Evolutionary conservation across 495 filamentous ascomycete species (phyloP).

Genomic region (Polyplosphaeria fusca): DNA sequence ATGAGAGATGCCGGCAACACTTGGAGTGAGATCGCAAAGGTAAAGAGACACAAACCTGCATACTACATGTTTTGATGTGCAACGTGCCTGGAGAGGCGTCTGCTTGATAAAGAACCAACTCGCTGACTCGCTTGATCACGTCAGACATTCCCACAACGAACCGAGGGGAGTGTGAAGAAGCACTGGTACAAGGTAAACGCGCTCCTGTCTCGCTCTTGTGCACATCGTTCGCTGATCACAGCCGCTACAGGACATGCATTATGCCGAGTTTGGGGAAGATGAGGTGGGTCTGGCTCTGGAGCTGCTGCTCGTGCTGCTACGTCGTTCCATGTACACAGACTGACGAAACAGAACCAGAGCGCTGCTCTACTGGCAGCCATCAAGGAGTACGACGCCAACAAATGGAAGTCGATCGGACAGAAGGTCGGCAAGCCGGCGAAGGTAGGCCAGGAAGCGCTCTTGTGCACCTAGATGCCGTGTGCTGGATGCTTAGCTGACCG

Average conservation of each 20-base stretch:
- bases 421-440: slow-evolving; percentile 98
- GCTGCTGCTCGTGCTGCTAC: slow-evolving; percentile 27
- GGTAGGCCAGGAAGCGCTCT: slow-evolving; percentile 47
- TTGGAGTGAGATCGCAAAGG: slow-evolving; percentile 98
- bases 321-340: slow-evolving; percentile 20
- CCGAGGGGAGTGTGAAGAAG: slow-evolving; percentile 98
- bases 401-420: slow-evolving; percentile 94
- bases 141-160: slow-evolving; percentile 86
- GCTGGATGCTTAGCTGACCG: slow-evolving; percentile 30
- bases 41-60: slow-evolving; percentile 39
- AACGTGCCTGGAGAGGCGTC: slow-evolving; percentile 4
- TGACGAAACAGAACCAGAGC: slow-evolving; percentile 56
- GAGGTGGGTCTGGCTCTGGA: slow-evolving; percentile 61
- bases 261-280: slow-evolving; percentile 97
- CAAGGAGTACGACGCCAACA: slow-evolving; percentile 97
- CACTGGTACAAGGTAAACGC: slow-evolving; percentile 94
- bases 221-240: slow-evolving; percentile 21
- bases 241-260: slow-evolving; percentile 82
- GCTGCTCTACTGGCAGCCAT: slow-evolving; percentile 85
- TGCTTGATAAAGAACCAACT: slow-evolving; percentile 20
- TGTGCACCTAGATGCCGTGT: slow-evolving; percentile 8
- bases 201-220: slow-evolving; percentile 16
- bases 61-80: slow-evolving; percentile 1
- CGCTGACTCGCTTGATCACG: slow-evolving; percentile 33
- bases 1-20: slow-evolving; percentile 91